Evolutionary conservation across 2,329 filamentous ascomycete species (phyloP).

Genomic region (Pyrenophora tritici-repentis): DNA sequence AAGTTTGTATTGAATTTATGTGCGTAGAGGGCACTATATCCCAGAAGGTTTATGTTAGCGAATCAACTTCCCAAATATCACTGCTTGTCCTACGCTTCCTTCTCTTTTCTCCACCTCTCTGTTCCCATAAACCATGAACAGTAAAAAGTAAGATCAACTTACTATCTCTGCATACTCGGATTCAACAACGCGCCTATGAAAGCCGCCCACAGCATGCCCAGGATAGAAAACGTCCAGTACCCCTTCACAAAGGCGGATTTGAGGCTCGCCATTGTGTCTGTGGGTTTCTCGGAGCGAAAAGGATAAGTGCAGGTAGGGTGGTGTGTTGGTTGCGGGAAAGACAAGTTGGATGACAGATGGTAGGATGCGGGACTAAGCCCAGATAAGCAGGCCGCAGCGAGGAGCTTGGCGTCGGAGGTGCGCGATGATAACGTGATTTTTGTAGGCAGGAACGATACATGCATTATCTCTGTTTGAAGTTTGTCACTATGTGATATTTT

Average conservation of each 20-base stretch:
- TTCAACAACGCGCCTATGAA: constrained; percentile 70
- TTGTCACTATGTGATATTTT: background rate
- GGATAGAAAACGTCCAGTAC: constrained; percentile 51
- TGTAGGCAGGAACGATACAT: too few relatives aligned
- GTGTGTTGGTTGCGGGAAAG: background rate
- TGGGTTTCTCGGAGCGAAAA: background rate
- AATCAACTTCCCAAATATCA: too few relatives aligned
- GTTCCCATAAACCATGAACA: too few relatives aligned
- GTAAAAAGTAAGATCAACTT: constrained; percentile 43
- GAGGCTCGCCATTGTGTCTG: constrained; percentile 32
- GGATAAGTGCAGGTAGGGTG: too few relatives aligned
- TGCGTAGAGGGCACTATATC: constrained; percentile 74
- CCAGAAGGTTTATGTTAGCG: too few relatives aligned
- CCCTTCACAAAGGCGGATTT: constrained; percentile 40
- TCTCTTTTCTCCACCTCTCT: too few relatives aligned
- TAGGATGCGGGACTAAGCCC: constrained; percentile 1
- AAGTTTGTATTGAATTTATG: constrained; percentile 76
- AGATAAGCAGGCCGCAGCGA: constrained; percentile 8
- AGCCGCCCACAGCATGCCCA: constrained; percentile 67
- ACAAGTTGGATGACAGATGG: background rate
- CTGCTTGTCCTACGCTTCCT: too few relatives aligned
- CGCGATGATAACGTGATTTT: constrained; percentile 1
- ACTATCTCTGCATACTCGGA: constrained; percentile 81
- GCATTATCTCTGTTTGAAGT: too few relatives aligned
- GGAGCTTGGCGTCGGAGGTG: constrained; percentile 12